phyloP scores from a whole-genome alignment of 805 yeast species.

The Maudiozyma barnettii region DNA sequence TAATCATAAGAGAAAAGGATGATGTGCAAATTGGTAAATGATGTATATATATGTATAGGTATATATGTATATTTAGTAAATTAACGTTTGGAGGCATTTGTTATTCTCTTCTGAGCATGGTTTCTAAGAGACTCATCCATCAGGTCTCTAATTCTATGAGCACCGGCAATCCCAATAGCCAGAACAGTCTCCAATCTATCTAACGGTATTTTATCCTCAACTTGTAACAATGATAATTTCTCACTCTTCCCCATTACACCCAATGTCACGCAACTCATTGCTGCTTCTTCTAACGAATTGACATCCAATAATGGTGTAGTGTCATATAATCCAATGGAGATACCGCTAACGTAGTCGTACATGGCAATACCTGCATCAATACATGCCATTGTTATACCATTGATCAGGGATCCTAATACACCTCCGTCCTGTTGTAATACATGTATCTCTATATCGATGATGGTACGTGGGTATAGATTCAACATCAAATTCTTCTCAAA shows the following conservation, averaged over 20 bases:
- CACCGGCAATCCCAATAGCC: constrained; percentile 79
- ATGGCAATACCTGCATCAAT: constrained; percentile 93
- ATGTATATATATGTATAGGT: not conserved
- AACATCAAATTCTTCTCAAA: constrained; percentile 66
- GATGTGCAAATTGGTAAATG: not conserved
- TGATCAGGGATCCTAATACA: constrained; percentile 63
- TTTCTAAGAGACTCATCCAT: constrained; percentile 80
- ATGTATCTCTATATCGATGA: constrained; percentile 63
- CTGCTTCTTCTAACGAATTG: constrained; percentile 73
- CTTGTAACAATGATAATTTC: constrained; percentile 61
- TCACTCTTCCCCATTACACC: constrained; percentile 80
- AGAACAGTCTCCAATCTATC: constrained; percentile 69
- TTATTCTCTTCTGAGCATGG: constrained; percentile 54
- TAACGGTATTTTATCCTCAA: constrained; percentile 79
- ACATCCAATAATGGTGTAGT: constrained; percentile 73
- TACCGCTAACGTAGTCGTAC: constrained; percentile 80
- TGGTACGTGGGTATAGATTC: constrained; percentile 72
- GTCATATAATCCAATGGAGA: constrained; percentile 72
- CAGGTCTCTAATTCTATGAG: constrained; percentile 67
- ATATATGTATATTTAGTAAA: not conserved
- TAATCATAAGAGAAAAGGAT: too few relatives aligned
- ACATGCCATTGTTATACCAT: constrained; percentile 80
- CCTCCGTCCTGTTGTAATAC: constrained; percentile 91
- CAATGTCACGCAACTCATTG: constrained; percentile 69
- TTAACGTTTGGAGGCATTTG: constrained; percentile 27